These are phyloP conservation scores for Helicocarpus griseus DNA, from an alignment of 2,329 filamentous ascomycete species.

Conservation along the genomic window DNA sequence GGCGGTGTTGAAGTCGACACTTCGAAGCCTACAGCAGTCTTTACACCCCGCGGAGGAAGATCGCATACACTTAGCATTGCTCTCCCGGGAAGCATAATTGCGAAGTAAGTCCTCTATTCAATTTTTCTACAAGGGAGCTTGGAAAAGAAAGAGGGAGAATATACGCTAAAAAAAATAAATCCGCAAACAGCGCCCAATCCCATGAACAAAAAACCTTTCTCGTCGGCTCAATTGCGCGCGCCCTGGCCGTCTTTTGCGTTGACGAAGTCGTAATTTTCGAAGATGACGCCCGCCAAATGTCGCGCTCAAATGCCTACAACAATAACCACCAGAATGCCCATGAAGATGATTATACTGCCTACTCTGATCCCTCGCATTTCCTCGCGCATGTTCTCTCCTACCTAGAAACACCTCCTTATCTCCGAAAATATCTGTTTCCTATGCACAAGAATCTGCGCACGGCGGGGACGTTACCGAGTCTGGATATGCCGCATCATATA, in stretches of 20 bases:
- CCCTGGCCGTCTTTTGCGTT: constrained; percentile 70
- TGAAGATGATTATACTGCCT: constrained; percentile 51
- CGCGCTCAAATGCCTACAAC: constrained; percentile 17
- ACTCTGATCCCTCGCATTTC: constrained; percentile 68
- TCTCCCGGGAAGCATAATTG: constrained; percentile 66
- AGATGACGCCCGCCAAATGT: constrained; percentile 41
- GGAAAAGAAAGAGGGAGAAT: not conserved
- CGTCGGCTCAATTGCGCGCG: constrained; percentile 68
- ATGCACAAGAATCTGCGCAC: constrained; percentile 67
- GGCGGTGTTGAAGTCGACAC: constrained; percentile 36
- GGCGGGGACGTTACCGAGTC: constrained; percentile 62
- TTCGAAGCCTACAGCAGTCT: constrained; percentile 60
- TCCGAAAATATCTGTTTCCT: constrained; percentile 65
- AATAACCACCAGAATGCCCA: constrained; percentile 37
- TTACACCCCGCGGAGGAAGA: constrained; percentile 54
- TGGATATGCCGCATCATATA: constrained; percentile 81
- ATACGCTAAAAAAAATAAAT: not conserved
- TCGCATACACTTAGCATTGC: constrained; percentile 69
- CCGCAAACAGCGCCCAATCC: constrained; percentile 49
- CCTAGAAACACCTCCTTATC: constrained; percentile 74
- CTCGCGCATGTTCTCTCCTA: constrained; percentile 69
- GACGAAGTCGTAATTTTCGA: constrained; percentile 79
- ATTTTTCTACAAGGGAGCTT: not conserved
- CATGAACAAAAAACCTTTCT: constrained; percentile 66
- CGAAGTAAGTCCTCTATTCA: constrained; percentile 46